Evolutionary conservation across 768 basidiomycete species (phyloP).

Genomic region (Leccinum truebloodii): DNA sequence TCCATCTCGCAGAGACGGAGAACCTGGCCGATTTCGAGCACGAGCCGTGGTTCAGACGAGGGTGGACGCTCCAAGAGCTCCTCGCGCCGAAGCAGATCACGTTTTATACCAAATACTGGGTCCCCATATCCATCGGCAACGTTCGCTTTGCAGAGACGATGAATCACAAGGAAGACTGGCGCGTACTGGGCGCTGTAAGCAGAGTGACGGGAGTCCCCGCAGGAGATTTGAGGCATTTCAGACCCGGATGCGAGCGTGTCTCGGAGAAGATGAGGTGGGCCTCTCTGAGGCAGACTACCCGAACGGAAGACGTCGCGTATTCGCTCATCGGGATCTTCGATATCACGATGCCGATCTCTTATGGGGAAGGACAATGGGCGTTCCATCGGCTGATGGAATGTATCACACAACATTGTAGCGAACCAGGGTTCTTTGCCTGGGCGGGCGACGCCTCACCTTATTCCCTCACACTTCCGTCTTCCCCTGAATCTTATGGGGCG

Average conservation of each 20-base stretch:
- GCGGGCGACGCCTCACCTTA: slow-evolving; percentile 14
- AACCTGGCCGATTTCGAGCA: slow-evolving; percentile 11
- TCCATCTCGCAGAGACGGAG: slow-evolving; percentile 12
- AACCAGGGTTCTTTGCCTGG: slow-evolving; percentile 20
- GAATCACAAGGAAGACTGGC: slow-evolving; percentile 18
- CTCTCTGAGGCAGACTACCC: slow-evolving; percentile 13
- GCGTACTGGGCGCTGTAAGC: background rate
- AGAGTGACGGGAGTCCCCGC: slow-evolving; percentile 10
- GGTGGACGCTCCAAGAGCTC: slow-evolving; percentile 16
- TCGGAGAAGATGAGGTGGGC: slow-evolving; percentile 19
- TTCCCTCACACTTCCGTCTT: slow-evolving; percentile 6
- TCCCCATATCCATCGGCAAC: background rate
- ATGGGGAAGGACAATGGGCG: slow-evolving; percentile 17
- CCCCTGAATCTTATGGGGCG: slow-evolving; percentile 13
- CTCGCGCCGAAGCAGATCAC: slow-evolving; percentile 10
- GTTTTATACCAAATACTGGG: slow-evolving; percentile 14
- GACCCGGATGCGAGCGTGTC: slow-evolving; percentile 11
- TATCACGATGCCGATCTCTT: slow-evolving; percentile 17
- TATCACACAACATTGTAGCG: slow-evolving; percentile 10
- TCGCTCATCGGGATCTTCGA: slow-evolving; percentile 18
- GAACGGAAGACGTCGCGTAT: slow-evolving; percentile 13
- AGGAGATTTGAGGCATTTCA: slow-evolving; percentile 13
- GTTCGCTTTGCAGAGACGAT: background rate
- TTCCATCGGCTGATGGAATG: slow-evolving; percentile 13
- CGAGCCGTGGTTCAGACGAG: slow-evolving; percentile 13